Evolutionary conservation across 148 eudicot genomes (phyloP).

Genomic region (Euryodendron excelsum): DNA sequence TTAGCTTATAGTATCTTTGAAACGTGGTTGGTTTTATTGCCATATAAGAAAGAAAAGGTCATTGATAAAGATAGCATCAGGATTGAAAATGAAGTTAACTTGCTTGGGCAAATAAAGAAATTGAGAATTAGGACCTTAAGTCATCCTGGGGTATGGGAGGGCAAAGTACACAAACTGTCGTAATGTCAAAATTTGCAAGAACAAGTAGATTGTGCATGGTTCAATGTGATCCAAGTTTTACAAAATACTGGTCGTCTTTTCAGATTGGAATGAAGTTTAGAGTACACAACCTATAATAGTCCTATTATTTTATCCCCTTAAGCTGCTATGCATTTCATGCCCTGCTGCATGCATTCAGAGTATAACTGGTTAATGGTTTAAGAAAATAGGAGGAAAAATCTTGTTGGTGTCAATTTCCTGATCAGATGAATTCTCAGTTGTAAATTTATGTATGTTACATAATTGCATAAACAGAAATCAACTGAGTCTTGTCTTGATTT

Average conservation of each 20-base stretch:
- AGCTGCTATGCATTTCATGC: background rate
- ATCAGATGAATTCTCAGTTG: background rate
- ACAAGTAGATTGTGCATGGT: background rate
- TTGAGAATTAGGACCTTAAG: background rate
- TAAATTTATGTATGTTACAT: background rate
- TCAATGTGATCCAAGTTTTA: background rate
- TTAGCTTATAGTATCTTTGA: background rate
- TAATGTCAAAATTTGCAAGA: background rate
- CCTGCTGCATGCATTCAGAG: background rate
- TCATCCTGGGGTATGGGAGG: background rate
- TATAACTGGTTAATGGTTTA: background rate
- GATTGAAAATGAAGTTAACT: background rate
- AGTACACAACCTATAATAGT: too few species aligned
- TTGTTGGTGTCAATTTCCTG: background rate
- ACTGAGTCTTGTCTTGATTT: slow-evolving; percentile 17
- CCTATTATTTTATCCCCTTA: background rate
- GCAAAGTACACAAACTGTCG: background rate
- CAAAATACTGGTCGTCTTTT: background rate
- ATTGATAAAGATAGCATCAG: background rate
- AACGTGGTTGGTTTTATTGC: background rate
- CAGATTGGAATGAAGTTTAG: background rate
- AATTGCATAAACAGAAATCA: background rate
- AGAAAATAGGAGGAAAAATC: background rate
- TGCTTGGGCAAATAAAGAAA: background rate
- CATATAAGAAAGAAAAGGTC: background rate